phyloP scores from a whole-genome alignment of 306 rosid species.

The Corylus americana region DNA sequence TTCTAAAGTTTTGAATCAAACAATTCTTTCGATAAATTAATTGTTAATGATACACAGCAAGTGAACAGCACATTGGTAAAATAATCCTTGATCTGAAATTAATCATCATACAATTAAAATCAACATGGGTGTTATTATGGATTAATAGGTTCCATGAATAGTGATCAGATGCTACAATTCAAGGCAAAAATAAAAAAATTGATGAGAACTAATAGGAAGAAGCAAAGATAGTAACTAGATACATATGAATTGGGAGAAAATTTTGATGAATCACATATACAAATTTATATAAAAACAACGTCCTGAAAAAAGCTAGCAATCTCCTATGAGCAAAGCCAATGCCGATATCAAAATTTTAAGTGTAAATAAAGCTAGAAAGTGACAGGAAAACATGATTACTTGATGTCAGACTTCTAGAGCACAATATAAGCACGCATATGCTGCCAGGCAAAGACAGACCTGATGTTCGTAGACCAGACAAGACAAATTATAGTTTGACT shows the following conservation, averaged over 20 bases:
- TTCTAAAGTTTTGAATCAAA: not conserved
- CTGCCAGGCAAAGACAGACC: not conserved
- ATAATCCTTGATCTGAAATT: not conserved
- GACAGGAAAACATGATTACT: not conserved
- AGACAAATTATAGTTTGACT: not conserved
- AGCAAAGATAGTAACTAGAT: not conserved
- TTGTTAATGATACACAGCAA: not conserved
- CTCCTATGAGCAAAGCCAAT: not conserved
- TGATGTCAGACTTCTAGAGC: not conserved
- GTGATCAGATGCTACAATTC: not conserved
- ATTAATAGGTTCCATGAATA: not conserved
- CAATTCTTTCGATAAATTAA: not conserved
- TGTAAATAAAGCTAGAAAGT: not conserved
- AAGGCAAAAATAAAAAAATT: not conserved
- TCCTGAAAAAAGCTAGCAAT: not conserved
- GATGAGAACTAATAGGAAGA: not conserved
- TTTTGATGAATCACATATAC: not conserved
- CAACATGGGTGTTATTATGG: not conserved
- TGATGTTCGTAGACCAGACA: not conserved
- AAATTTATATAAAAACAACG: not conserved
- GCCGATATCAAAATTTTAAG: not conserved
- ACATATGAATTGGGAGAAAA: not conserved
- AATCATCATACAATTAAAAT: not conserved
- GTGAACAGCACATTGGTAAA: not conserved
- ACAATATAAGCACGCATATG: not conserved